Percentiles rank a stretch among this genome's conserved stretches.
Conservation (phyloP, 2,329 filamentous ascomycete species). For the Diplodia corticola region DNA sequence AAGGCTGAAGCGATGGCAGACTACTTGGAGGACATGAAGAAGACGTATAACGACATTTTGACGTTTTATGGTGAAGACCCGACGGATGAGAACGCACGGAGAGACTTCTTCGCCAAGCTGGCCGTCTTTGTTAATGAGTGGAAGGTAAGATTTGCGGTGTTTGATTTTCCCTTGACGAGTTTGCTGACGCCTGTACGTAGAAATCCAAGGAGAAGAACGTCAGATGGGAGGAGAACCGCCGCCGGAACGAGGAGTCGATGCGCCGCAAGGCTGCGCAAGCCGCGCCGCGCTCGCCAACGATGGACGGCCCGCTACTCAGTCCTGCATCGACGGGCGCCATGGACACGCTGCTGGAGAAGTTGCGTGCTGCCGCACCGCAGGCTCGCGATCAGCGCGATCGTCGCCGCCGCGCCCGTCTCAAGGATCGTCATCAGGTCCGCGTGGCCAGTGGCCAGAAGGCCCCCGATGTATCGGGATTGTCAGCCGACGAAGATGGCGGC, state of each 20-base stretch:
- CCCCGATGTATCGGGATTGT: slow-evolving; percentile 67
- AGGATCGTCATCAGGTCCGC: slow-evolving; percentile 86
- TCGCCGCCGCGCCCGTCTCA: slow-evolving; percentile 80
- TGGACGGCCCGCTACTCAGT: slow-evolving; percentile 48
- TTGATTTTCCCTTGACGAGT: neutral
- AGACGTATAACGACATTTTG: slow-evolving; percentile 93
- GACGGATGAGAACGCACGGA: slow-evolving; percentile 83
- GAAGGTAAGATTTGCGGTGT: slow-evolving; percentile 59
- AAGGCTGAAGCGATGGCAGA: slow-evolving; percentile 96
- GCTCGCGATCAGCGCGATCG: slow-evolving; percentile 85
- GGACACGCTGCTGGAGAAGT: slow-evolving; percentile 92
- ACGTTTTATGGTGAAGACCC: slow-evolving; percentile 94
- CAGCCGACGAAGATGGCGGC: slow-evolving; percentile 41
- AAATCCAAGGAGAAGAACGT: slow-evolving; percentile 93
- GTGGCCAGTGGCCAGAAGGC: slow-evolving; percentile 86
- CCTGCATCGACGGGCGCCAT: slow-evolving; percentile 83
- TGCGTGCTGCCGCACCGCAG: slow-evolving; percentile 89
- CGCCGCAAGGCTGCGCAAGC: slow-evolving; percentile 66
- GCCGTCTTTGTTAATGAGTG: slow-evolving; percentile 88
- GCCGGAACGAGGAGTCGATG: slow-evolving; percentile 86
- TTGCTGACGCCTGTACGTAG: slow-evolving; percentile 41
- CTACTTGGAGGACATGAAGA: slow-evolving; percentile 89
- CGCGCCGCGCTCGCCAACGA: slow-evolving; percentile 43
- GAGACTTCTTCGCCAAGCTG: slow-evolving; percentile 94
- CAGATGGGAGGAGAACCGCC: slow-evolving; percentile 74